phyloP scores from a whole-genome alignment of 345 rosid genomes.

The Rhodamnia rubescens region DNA sequence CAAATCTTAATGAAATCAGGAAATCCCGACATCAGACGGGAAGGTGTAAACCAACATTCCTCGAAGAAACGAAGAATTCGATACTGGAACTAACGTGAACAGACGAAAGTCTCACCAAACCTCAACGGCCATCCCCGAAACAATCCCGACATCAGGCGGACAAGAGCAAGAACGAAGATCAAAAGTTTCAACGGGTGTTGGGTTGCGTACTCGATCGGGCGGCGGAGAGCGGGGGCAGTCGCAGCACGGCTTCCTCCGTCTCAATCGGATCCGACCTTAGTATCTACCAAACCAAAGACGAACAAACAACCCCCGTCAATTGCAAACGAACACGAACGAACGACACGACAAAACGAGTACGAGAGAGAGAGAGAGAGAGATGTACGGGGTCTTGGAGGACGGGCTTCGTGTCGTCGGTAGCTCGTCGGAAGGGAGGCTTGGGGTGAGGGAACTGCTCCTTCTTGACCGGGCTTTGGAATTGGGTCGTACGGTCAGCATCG shows the following conservation, averaged over 20 bases:
- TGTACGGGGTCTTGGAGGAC: slow-evolving; percentile 63
- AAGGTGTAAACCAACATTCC: background rate
- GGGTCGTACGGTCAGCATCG: background rate
- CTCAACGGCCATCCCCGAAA: background rate
- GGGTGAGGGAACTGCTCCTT: background rate
- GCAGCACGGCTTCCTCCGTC: slow-evolving; percentile 66
- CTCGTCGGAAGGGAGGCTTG: slow-evolving; percentile 55
- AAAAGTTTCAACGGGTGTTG: background rate
- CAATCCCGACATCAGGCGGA: background rate
- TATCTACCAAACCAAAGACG: slow-evolving; percentile 20
- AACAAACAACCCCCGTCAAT: background rate
- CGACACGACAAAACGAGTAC: too few relatives aligned
- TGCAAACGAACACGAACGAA: background rate
- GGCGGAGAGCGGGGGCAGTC: slow-evolving; percentile 41
- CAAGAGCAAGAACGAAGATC: background rate
- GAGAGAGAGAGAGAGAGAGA: background rate
- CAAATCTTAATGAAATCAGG: background rate
- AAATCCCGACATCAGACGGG: background rate
- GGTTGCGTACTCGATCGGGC: background rate
- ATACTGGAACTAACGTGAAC: background rate
- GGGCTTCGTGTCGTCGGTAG: slow-evolving; percentile 67
- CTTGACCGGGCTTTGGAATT: background rate
- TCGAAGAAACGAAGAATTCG: background rate
- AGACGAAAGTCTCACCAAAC: too few relatives aligned
- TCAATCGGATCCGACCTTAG: slow-evolving; percentile 66